phyloP scores from a whole-genome alignment of 768 basidiomycete species.

The Mycena alexandri region DNA sequence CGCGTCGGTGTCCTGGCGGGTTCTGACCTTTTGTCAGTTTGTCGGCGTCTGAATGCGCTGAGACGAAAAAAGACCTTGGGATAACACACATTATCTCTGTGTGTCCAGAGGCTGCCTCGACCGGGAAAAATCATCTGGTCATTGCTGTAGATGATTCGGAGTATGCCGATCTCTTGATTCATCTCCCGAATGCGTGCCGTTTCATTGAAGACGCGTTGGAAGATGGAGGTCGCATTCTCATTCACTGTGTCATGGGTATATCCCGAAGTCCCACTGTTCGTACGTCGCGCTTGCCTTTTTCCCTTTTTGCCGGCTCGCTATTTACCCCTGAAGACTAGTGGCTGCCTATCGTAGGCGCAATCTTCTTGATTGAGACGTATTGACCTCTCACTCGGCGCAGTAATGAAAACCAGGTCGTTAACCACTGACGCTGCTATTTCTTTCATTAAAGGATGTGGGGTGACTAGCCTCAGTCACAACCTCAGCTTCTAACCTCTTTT shows the following conservation, averaged over 20 bases:
- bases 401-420: slow-evolving; percentile 63
- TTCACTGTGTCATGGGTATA: slow-evolving; percentile 82
- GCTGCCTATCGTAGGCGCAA: slow-evolving; percentile 32
- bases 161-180: slow-evolving; percentile 70
- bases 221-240: slow-evolving; percentile 68
- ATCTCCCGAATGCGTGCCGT: slow-evolving; percentile 67
- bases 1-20: background rate
- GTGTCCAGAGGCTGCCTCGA: slow-evolving; percentile 66
- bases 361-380: background rate
- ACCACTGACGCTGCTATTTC: slow-evolving; percentile 59
- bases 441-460: slow-evolving; percentile 61
- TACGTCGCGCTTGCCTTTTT: slow-evolving; percentile 57
- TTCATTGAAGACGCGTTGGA: slow-evolving; percentile 74
- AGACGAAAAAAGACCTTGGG: slow-evolving; percentile 48
- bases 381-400: slow-evolving; percentile 43
- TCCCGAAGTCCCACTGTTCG: slow-evolving; percentile 74
- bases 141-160: slow-evolving; percentile 61
- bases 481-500: slow-evolving; percentile 26
- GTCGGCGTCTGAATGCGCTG: slow-evolving; percentile 50
- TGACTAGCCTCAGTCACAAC: too few relatives aligned
- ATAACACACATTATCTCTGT: slow-evolving; percentile 71
- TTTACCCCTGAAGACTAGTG: slow-evolving; percentile 3
- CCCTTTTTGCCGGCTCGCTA: slow-evolving; percentile 8
- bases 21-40: slow-evolving; percentile 45
- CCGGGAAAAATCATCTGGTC: slow-evolving; percentile 53